Evolutionary conservation across 2,329 filamentous ascomycete genomes (phyloP), one percentile per base, ranked within the genome.

Genomic region (Aspergillus sp.): DNA sequence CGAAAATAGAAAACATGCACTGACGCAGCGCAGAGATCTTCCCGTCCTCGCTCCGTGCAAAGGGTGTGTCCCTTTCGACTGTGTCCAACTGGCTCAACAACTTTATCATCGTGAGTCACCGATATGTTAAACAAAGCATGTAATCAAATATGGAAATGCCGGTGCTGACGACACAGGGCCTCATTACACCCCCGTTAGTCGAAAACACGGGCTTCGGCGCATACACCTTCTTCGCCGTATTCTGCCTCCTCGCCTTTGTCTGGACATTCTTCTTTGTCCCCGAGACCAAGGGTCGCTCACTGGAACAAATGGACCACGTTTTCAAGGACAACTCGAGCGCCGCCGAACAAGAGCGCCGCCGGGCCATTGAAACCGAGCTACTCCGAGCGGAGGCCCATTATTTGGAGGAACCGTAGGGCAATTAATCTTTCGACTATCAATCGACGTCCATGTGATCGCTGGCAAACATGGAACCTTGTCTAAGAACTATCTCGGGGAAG

Each of bases 21-120:
- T 53, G 61, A 57, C 32, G 15, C 23, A 63, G 66, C 0, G 71
- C 74, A 25, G 80, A 88, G 51, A 81, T 88, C n/a, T 85, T 85
- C 39, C 80, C 81, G 0, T 77, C 75, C 1, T 74, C 73, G 0
- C 66, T 80, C 0, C 72, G 82, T 5, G 81, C 82, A 2, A 86
- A 85, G 60, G 84, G 84, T 30, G 81, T 84, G 0, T 82, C 82
- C 1, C 68, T 85, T 2, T 81, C 80, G 0, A 84, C 82, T 0
- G 80, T 76, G 49, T 76, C 76, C 5, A 84, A 82, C 65, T 87
- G 84, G 74, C 64, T 83, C 2, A 80, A 77, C 60, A 83, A 84
- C 60, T 84, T 84, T 53, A 76, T 82, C 44, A 79, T 83, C 22
- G 69, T 69, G 49, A 58, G 63, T 39, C 37, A n/a, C 20, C 20